These are phyloP conservation scores for Metroxylon sagu DNA, from an alignment of 176 grass and related monocot genomes.

Conservation along the genomic window DNA sequence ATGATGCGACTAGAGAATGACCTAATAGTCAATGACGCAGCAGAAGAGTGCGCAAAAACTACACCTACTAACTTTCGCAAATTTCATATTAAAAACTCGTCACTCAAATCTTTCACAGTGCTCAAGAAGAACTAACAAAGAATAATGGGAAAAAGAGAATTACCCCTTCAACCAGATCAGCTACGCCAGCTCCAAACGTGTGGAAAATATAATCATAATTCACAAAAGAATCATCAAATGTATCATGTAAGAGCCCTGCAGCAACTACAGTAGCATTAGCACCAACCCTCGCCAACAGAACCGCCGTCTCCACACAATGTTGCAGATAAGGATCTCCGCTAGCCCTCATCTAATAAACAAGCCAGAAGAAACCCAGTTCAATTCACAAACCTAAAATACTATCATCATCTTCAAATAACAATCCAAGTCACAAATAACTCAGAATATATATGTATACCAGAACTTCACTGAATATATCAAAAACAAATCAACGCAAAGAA, in stretches of 20 bases:
- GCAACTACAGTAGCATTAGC: constrained; percentile 57
- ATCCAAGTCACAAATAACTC: too few relatives aligned
- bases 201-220: constrained; percentile 63
- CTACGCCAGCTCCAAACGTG: constrained; percentile 69
- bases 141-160: constrained; percentile 2
- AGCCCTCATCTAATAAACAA: constrained; percentile 46
- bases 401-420: too few relatives aligned
- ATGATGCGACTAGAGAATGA: too few relatives aligned
- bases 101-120: not conserved
- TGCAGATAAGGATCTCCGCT: constrained; percentile 88
- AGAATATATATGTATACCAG: too few relatives aligned
- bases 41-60: too few relatives aligned
- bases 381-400: too few relatives aligned
- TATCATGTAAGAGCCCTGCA: constrained; percentile 78
- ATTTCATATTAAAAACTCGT: too few relatives aligned
- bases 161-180: constrained; percentile 97
- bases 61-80: too few relatives aligned
- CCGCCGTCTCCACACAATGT: constrained; percentile 86
- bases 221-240: constrained; percentile 83
- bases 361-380: not conserved
- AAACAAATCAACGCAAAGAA: too few relatives aligned
- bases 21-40: too few relatives aligned
- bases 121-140: not conserved
- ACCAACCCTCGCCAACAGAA: constrained; percentile 67
- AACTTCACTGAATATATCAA: too few relatives aligned